Evolutionary conservation across 169 alveolate species (phyloP).

Genomic region (Pseudocohnilembus persalinus): DNA sequence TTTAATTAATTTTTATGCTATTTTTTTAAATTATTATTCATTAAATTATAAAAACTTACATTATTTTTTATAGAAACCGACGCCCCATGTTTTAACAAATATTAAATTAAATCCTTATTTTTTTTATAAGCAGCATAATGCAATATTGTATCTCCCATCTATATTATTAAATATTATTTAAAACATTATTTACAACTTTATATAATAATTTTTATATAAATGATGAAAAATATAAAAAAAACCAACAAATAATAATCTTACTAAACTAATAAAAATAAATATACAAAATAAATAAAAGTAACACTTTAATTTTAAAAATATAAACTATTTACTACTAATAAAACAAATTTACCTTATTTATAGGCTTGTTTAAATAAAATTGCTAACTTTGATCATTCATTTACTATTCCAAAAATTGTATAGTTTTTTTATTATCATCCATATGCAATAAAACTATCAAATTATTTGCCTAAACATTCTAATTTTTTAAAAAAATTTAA

Average conservation of each 20-base stretch:
- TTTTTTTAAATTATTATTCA: neutral
- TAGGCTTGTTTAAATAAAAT: constrained; percentile 17
- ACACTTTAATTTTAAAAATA: neutral
- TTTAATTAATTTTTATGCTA: neutral
- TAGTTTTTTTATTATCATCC: constrained; percentile 13
- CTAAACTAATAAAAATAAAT: too few relatives aligned
- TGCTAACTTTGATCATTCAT: neutral
- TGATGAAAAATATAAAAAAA: too few relatives aligned
- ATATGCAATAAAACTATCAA: constrained; percentile 14
- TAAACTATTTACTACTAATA: neutral
- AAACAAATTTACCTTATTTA: constrained; percentile 12
- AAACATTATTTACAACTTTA: too few relatives aligned
- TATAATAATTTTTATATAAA: too few relatives aligned
- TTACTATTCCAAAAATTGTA: neutral
- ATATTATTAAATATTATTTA: neutral
- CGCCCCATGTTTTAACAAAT: constrained; percentile 27
- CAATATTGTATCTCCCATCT: constrained; percentile 47
- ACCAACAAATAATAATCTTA: too few relatives aligned
- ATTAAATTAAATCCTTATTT: constrained; percentile 34
- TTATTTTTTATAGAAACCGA: constrained; percentile 13
- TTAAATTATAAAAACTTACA: constrained; percentile 18
- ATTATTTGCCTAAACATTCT: constrained; percentile 17
- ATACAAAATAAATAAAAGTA: too few relatives aligned
- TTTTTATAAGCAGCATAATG: constrained; percentile 55
- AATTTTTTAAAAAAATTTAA: too few relatives aligned